phyloP scores from a whole-genome alignment of 257 asterid genomes.

The Lycium barbarum region DNA sequence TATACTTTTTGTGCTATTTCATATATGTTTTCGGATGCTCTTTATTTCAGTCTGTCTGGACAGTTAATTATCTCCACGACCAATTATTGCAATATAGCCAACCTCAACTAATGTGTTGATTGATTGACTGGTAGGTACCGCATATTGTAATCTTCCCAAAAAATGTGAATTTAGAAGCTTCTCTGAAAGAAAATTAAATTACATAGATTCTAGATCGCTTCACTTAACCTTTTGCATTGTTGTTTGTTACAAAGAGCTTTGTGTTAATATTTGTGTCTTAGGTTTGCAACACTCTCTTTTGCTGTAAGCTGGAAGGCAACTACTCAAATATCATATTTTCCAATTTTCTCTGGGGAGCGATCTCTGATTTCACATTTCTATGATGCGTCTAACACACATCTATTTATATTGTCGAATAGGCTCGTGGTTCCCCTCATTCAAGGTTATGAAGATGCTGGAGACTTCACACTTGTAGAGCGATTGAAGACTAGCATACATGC shows the following conservation, averaged over 20 bases:
- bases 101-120: neutral
- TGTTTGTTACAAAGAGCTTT: neutral
- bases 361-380: constrained; percentile 1
- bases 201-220: neutral
- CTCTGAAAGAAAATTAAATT: neutral
- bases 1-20: constrained; percentile 15
- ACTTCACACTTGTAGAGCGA: constrained; percentile 86
- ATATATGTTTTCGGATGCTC: neutral
- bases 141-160: neutral
- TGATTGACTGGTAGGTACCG: neutral
- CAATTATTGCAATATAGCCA: neutral
- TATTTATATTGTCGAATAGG: constrained; percentile 57
- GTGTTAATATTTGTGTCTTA: neutral
- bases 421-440: constrained; percentile 96
- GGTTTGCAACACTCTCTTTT: neutral
- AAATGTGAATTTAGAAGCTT: neutral
- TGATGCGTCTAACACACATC: neutral
- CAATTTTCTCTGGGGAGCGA: constrained; percentile 3
- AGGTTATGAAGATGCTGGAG: constrained; percentile 99
- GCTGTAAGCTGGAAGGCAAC: neutral
- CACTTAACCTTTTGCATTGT: neutral
- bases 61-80: neutral
- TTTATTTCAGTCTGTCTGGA: neutral
- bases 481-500: constrained; percentile 94
- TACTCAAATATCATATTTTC: constrained; percentile 14